A percentile compares a stretch with the other conserved stretches of the same genome.
Conservation (phyloP, 2,329 filamentous ascomycete genomes). For the Fusarium marasasianum region DNA sequence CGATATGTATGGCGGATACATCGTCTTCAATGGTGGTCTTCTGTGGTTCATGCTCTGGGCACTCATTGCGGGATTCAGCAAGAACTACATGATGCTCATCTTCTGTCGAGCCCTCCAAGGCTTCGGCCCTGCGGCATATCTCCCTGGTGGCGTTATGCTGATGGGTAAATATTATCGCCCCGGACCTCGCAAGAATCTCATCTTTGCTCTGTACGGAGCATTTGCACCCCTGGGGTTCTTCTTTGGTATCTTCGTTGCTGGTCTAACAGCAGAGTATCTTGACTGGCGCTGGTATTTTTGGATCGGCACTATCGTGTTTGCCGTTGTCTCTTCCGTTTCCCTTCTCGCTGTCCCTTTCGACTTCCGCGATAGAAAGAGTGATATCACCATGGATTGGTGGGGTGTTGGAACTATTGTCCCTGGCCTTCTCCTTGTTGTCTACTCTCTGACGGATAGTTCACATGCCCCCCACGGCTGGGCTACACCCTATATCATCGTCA, state of each 20-base stretch:
- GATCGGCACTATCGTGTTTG: slow-evolving; percentile 60
- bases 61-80: slow-evolving; percentile 74
- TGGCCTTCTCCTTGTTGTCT: slow-evolving; percentile 71
- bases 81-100: slow-evolving; percentile 75
- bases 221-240: slow-evolving; percentile 68
- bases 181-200: slow-evolving; percentile 75
- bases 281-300: slow-evolving; percentile 77
- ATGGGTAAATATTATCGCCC: slow-evolving; percentile 75
- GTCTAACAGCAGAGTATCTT: slow-evolving; percentile 67
- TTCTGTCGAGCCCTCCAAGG: slow-evolving; percentile 79
- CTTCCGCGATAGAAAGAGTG: slow-evolving; percentile 36
- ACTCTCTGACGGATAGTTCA: slow-evolving; percentile 72
- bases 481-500: slow-evolving; percentile 71
- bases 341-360: slow-evolving; percentile 51
- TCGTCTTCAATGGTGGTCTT: slow-evolving; percentile 68
- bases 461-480: slow-evolving; percentile 70
- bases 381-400: slow-evolving; percentile 67
- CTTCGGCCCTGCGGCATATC: slow-evolving; percentile 75
- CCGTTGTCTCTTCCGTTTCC: slow-evolving; percentile 59
- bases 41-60: slow-evolving; percentile 75
- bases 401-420: slow-evolving; percentile 63
- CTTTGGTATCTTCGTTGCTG: slow-evolving; percentile 73
- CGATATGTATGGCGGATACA: slow-evolving; percentile 70
- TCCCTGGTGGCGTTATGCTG: slow-evolving; percentile 76
- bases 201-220: slow-evolving; percentile 68